These are phyloP conservation scores for Penicillium sp. DNA, from an alignment of 2,329 filamentous ascomycete genomes.

Conservation along the genomic window DNA sequence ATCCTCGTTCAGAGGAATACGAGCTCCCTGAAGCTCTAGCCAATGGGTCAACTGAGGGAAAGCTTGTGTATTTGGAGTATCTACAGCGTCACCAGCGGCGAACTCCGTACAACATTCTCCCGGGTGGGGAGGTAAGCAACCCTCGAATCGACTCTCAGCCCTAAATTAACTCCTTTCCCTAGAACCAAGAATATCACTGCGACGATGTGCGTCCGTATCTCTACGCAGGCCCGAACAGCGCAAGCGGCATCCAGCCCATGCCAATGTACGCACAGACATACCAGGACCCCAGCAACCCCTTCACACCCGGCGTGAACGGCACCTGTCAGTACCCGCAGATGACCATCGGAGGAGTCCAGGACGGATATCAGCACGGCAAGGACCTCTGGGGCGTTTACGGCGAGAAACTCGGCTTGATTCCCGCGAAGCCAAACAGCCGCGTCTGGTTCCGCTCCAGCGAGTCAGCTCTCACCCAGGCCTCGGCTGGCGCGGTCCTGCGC, in stretches of 20 bases:
- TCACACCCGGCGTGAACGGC: conserved; percentile 30
- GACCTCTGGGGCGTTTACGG: conserved; percentile 35
- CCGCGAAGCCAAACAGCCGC: conserved; percentile 22
- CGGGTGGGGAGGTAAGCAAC: conserved; percentile 34
- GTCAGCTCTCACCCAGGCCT: conserved; percentile 35
- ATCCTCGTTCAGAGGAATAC: conserved; percentile 35
- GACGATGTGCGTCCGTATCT: conserved; percentile 37
- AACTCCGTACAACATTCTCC: conserved; percentile 40
- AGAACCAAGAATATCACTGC: conserved; percentile 40
- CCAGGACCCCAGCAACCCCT: conserved; percentile 35
- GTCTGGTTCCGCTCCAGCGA: conserved; percentile 39
- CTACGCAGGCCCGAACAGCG: conserved; percentile 27
- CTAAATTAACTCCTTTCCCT: neutral
- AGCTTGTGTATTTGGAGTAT: conserved; percentile 39
- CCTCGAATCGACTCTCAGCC: neutral
- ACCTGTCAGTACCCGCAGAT: conserved; percentile 41
- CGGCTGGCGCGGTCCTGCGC: conserved; percentile 38
- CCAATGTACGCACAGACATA: conserved; percentile 38
- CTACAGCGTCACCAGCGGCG: conserved; percentile 39
- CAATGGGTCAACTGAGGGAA: conserved; percentile 25
- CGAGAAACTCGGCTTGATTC: conserved; percentile 31
- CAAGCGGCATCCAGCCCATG: conserved; percentile 18
- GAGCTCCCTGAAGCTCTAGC: conserved; percentile 26
- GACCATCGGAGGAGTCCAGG: conserved; percentile 37
- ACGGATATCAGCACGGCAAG: conserved; percentile 37